A percentile compares a stretch with the other conserved stretches of the same genome.
Conservation (phyloP, 2,329 filamentous ascomycete species). For the Fusarium fracticaudum region DNA sequence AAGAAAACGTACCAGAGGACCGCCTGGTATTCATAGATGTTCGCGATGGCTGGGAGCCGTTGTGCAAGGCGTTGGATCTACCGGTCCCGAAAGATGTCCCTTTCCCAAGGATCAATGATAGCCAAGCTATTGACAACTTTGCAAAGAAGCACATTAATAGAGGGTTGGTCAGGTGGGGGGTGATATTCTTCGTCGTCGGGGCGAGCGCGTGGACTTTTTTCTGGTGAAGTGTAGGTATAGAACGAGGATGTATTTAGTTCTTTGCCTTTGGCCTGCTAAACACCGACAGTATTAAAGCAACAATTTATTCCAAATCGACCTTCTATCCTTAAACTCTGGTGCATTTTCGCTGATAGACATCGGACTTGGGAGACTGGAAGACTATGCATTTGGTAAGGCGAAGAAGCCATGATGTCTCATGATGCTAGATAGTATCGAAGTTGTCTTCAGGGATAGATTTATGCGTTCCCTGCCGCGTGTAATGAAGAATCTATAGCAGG, state of each 20-base stretch:
- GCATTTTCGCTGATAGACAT: background rate
- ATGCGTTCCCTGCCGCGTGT: background rate
- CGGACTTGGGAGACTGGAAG: background rate
- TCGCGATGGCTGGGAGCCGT: background rate
- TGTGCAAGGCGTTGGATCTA: background rate
- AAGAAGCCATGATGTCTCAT: accelerated
- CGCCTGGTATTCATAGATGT: background rate
- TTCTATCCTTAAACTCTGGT: background rate
- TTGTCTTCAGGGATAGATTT: accelerated
- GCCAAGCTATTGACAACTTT: background rate
- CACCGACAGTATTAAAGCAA: accelerated
- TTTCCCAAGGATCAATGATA: background rate
- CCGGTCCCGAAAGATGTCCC: background rate
- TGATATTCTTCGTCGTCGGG: accelerated
- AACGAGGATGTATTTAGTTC: background rate
- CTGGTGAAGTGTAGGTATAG: background rate
- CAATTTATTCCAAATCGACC: background rate
- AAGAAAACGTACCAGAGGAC: background rate
- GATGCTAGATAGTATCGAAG: background rate
- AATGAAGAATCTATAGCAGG: background rate
- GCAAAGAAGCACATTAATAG: background rate
- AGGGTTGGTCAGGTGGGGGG: background rate
- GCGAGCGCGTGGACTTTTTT: background rate
- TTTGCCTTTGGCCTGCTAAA: background rate
- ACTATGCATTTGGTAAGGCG: background rate